A percentile compares a stretch with the other conserved stretches of the same genome.
phyloP scores from a whole-genome alignment of 31 red algal species.

The Endocladia muricata region DNA sequence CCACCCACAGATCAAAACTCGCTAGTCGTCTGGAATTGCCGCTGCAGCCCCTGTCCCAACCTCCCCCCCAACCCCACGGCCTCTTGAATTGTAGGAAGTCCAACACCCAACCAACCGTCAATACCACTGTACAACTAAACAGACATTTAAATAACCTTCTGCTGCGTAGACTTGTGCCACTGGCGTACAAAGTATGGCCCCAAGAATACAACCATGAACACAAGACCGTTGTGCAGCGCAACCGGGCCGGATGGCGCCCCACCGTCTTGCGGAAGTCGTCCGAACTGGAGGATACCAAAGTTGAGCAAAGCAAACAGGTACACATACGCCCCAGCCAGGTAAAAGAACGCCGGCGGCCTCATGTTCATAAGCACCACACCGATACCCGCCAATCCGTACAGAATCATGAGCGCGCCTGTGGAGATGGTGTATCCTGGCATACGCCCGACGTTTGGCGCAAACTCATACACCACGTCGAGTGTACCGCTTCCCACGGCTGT shows the following conservation, averaged over 20 bases:
- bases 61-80: too few species aligned
- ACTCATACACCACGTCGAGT: background rate
- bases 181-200: slow-evolving; percentile 31
- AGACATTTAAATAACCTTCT: too few species aligned
- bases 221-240: slow-evolving; percentile 26
- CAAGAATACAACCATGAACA: slow-evolving; percentile 18
- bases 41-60: too few species aligned
- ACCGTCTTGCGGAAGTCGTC: background rate
- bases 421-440: slow-evolving; percentile 15
- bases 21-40: too few species aligned
- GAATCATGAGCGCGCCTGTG: slow-evolving; percentile 17
- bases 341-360: background rate
- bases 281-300: slow-evolving; percentile 40
- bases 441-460: slow-evolving; percentile 19
- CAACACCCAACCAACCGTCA: too few species aligned
- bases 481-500: background rate
- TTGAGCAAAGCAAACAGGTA: slow-evolving; percentile 31
- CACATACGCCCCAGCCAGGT: background rate
- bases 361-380: background rate
- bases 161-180: too few species aligned
- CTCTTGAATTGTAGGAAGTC: too few species aligned
- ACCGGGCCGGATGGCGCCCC: slow-evolving; percentile 5
- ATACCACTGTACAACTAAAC: too few species aligned
- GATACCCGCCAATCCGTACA: slow-evolving; percentile 11
- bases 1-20: too few species aligned